phyloP scores from a whole-genome alignment of 768 basidiomycete species.

The Lactarius indigo region DNA sequence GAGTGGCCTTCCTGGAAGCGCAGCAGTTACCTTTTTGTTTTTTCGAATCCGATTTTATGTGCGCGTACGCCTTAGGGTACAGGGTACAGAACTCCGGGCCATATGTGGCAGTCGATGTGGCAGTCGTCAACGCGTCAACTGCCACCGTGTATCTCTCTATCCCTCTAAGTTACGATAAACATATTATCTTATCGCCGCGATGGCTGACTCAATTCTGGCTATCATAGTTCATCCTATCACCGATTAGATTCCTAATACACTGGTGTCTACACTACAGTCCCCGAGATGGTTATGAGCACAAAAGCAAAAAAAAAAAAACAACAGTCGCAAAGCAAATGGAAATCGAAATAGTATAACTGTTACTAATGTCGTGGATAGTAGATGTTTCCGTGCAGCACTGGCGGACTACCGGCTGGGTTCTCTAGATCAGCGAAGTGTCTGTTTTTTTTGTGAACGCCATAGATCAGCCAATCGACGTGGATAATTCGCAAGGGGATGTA shows the following conservation, averaged over 20 bases:
- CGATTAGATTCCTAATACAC: neutral
- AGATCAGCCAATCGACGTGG: conserved; percentile 6
- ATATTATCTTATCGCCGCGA: too few species aligned
- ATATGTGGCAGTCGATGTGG: too few species aligned
- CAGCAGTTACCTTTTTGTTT: neutral
- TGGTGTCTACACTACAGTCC: neutral
- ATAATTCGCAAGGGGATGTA: conserved; percentile 14
- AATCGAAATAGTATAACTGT: neutral
- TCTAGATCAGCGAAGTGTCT: conserved; percentile 20
- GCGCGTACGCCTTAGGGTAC: too few species aligned
- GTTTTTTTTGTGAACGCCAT: neutral
- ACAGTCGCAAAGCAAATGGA: neutral
- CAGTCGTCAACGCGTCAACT: too few species aligned
- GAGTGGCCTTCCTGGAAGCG: neutral
- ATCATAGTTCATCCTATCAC: too few species aligned
- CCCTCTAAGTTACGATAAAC: too few species aligned
- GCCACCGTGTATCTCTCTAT: too few species aligned
- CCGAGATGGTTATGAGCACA: neutral
- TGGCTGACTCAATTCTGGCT: too few species aligned
- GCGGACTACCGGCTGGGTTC: conserved; percentile 11
- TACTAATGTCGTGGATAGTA: conserved; percentile 8
- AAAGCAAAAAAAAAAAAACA: neutral
- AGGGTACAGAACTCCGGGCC: too few species aligned
- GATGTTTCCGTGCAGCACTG: conserved; percentile 10
- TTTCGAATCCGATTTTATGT: too few species aligned